phyloP scores from a whole-genome alignment of 176 grass and related monocot species.

The Canna indica region DNA sequence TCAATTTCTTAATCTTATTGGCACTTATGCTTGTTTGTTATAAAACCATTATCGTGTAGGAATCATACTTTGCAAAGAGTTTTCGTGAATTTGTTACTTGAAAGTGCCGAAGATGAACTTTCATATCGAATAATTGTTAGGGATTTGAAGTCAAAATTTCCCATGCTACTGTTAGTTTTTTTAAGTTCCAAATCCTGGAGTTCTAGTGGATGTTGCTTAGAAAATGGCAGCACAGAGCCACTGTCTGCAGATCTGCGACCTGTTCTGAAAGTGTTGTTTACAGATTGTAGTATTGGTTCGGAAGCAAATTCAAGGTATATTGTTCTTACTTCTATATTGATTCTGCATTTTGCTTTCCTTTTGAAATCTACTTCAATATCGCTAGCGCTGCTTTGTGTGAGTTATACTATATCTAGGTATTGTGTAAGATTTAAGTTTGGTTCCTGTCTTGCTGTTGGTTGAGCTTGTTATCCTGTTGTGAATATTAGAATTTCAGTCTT shows the following conservation, averaged over 20 bases:
- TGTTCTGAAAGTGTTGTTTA: slow-evolving; percentile 62
- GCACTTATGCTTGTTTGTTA: too few relatives aligned
- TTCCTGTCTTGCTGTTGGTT: too few relatives aligned
- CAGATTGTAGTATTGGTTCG: slow-evolving; percentile 41
- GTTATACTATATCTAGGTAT: too few relatives aligned
- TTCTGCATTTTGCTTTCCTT: neutral
- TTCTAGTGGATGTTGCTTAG: slow-evolving; percentile 49
- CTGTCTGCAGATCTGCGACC: slow-evolving; percentile 50
- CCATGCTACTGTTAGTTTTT: slow-evolving; percentile 61
- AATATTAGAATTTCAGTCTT: too few relatives aligned
- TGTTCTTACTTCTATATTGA: slow-evolving; percentile 18
- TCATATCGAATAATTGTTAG: slow-evolving; percentile 77
- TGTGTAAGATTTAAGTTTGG: too few relatives aligned
- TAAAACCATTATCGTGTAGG: too few relatives aligned
- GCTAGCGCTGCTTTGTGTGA: too few relatives aligned
- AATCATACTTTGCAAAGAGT: slow-evolving; percentile 50
- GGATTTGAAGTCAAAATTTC: slow-evolving; percentile 61
- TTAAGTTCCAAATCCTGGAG: slow-evolving; percentile 70
- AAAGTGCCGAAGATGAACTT: slow-evolving; percentile 83
- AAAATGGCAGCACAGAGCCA: slow-evolving; percentile 40
- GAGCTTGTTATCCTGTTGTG: too few relatives aligned
- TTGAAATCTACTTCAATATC: too few relatives aligned
- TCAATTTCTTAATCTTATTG: too few relatives aligned
- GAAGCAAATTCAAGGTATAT: slow-evolving; percentile 55
- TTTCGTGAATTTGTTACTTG: slow-evolving; percentile 65